Evolutionary conservation across 176 grass and related monocot species (phyloP).

Genomic region (Dendrocalamus sinicus): DNA sequence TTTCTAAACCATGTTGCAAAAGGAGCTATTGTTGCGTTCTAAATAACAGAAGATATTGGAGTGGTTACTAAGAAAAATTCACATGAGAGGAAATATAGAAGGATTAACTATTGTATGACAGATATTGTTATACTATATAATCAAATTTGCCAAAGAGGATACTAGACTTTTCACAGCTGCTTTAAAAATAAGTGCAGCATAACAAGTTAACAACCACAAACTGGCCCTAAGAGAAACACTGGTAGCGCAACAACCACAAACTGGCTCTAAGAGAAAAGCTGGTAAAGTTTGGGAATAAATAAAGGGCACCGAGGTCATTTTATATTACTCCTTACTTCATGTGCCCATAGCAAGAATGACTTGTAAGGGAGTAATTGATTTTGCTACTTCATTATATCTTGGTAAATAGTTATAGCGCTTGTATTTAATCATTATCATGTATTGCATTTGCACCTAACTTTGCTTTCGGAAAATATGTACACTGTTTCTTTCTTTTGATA

Average conservation of each 20-base stretch:
- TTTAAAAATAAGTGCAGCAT: background rate
- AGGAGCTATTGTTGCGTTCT: background rate
- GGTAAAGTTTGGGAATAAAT: slow-evolving; percentile 24
- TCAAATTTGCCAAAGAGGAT: background rate
- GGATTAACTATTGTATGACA: background rate
- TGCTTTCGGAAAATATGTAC: slow-evolving; percentile 17
- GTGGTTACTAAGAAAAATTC: background rate
- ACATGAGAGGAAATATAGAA: background rate
- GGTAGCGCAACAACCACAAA: background rate
- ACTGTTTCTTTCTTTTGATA: slow-evolving; percentile 53
- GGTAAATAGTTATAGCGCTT: background rate
- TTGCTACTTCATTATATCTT: slow-evolving; percentile 2
- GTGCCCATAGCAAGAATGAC: background rate
- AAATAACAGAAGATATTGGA: background rate
- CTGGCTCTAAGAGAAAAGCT: background rate
- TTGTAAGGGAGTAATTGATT: slow-evolving; percentile 20
- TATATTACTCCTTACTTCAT: background rate
- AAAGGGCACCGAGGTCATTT: background rate
- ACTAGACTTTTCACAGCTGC: background rate
- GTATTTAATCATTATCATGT: background rate
- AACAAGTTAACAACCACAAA: background rate
- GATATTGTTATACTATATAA: background rate
- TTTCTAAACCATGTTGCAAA: background rate
- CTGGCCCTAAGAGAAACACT: background rate
- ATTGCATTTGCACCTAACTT: slow-evolving; percentile 27